Evolutionary conservation across 768 basidiomycete genomes (phyloP), one percentile per base, ranked within the genome.

Genomic region (Tephrocybe sp.): DNA sequence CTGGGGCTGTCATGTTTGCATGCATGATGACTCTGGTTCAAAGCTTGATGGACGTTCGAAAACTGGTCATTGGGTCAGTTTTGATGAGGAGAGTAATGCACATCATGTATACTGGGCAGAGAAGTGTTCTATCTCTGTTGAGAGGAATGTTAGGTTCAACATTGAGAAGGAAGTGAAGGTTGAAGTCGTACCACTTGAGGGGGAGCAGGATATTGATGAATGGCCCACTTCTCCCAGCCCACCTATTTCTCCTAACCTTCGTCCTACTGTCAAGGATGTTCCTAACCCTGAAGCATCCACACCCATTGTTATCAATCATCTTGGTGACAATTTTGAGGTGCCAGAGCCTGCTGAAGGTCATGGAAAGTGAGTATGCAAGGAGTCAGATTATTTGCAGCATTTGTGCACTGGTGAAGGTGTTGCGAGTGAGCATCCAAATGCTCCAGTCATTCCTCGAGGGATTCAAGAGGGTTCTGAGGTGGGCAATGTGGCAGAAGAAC

Each of bases 41-140:
- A 69, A 68, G 57, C 56, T 70, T 36, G 59, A 50, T n/a, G 53
- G 55, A 4, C 44, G 58, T 1, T 61, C 54, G 2, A 28, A 52
- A 22, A 52, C 61, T 38, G 70, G 63, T 5, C 37, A 57, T 6
- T 75, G 68, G 62, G 42, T 76, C 4, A 71, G 46, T 6, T 39
- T 65, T 45, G 63, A 69, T 42, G 53, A 60, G 5, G 51, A 62
- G 21, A 64, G 62, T 16, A 60, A 66, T 15, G 73, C 59, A 0
- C 60, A 64, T 26, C 48, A 60, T 1, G 58, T 73, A 6, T 74
- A 72, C 47, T 75, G 67, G 69, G 62, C 64, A 0, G 49, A 57
- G 9, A 63, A 56, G 19, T 52, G 51, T 1, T 34, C 54, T 0
- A 49, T 70, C 1, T 50, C 55, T 5, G 57, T 64, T 9, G 61